A percentile compares a stretch with the other conserved stretches of the same genome.
Evolutionary conservation across 805 yeast genomes (phyloP).

Genomic region (Ogataea ganodermae): DNA sequence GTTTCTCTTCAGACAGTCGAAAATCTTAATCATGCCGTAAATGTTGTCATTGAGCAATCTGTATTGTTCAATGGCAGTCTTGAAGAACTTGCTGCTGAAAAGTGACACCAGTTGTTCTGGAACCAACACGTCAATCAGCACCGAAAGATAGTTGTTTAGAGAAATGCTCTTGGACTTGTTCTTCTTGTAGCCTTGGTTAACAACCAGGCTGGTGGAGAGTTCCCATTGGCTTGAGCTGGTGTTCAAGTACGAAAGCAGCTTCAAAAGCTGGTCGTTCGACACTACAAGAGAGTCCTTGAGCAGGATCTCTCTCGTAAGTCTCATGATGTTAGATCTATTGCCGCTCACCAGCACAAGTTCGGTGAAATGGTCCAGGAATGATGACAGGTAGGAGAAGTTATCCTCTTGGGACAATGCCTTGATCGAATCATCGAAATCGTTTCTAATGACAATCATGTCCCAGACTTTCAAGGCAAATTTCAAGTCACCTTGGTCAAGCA

Average conservation of each 20-base stretch:
- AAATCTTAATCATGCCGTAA: conserved; percentile 36
- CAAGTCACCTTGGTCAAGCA: conserved; percentile 26
- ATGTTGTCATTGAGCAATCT: conserved; percentile 37
- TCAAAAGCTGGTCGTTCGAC: conserved; percentile 26
- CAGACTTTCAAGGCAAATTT: conserved; percentile 31
- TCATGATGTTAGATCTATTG: conserved; percentile 29
- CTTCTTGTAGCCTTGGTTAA: conserved; percentile 36
- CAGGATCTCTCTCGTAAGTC: conserved; percentile 33
- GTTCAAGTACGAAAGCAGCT: conserved; percentile 30
- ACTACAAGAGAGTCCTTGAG: conserved; percentile 31
- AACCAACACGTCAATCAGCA: conserved; percentile 31
- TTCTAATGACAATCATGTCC: conserved; percentile 34
- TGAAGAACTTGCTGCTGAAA: conserved; percentile 31
- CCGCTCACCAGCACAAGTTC: conserved; percentile 23
- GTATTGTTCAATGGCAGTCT: conserved; percentile 35
- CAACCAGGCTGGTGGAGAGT: conserved; percentile 29
- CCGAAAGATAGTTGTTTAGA: conserved; percentile 34
- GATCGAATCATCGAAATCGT: conserved; percentile 33
- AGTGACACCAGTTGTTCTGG: conserved; percentile 22
- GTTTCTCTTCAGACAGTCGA: conserved; percentile 16
- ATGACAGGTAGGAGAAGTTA: conserved; percentile 20
- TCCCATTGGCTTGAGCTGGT: conserved; percentile 15
- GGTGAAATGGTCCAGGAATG: conserved; percentile 26
- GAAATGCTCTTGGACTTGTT: conserved; percentile 12
- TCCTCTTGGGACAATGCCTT: conserved; percentile 14